Evolutionary conservation across 805 yeast species (phyloP).

Genomic region (Lachancea quebecensis): DNA sequence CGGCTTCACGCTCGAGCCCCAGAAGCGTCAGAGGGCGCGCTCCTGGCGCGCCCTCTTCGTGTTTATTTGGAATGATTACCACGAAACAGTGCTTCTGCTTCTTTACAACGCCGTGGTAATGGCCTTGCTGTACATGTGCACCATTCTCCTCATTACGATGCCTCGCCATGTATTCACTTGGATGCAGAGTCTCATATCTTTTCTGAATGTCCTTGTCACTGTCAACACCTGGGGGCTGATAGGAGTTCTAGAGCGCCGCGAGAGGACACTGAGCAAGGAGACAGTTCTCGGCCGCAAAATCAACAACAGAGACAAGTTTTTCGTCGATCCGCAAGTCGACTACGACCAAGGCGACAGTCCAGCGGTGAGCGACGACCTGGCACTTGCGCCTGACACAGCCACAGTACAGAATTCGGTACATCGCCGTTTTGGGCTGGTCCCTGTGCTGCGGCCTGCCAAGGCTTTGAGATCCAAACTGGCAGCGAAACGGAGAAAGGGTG

Average conservation of each 20-base stretch:
- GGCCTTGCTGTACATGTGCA: slow-evolving; percentile 12
- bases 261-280: slow-evolving; percentile 19
- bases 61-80: slow-evolving; percentile 21
- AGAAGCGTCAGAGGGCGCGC: slow-evolving; percentile 8
- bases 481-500: not conserved
- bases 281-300: slow-evolving; percentile 30
- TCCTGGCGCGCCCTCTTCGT: not conserved
- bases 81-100: slow-evolving; percentile 24
- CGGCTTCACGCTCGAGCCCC: slow-evolving; percentile 20
- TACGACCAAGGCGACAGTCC: slow-evolving; percentile 7
- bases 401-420: not conserved
- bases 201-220: slow-evolving; percentile 23
- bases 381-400: not conserved
- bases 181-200: slow-evolving; percentile 19
- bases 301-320: slow-evolving; percentile 24
- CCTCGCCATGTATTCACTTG: slow-evolving; percentile 12
- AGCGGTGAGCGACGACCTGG: not conserved
- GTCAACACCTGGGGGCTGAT: slow-evolving; percentile 32
- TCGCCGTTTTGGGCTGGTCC: not conserved
- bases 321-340: slow-evolving; percentile 22
- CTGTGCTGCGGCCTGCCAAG: not conserved
- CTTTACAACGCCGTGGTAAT: slow-evolving; percentile 18
- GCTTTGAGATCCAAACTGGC: slow-evolving; percentile 1
- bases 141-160: slow-evolving; percentile 13
- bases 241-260: slow-evolving; percentile 25